These are phyloP conservation scores for Glycine latifolia DNA, from an alignment of 306 rosid species.

Conservation along the genomic window DNA sequence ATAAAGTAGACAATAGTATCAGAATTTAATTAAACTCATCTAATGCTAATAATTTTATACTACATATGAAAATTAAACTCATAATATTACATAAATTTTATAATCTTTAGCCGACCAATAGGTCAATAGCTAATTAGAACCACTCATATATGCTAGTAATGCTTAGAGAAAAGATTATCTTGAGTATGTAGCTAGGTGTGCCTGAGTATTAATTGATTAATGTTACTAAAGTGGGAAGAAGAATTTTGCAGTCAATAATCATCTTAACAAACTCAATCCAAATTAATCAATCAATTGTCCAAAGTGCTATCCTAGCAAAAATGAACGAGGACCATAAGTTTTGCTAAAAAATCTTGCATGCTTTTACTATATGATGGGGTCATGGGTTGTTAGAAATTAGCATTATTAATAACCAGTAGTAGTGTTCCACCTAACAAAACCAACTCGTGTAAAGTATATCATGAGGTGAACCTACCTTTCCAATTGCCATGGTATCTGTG, in stretches of 20 bases:
- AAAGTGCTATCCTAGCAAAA: neutral
- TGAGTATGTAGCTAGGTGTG: neutral
- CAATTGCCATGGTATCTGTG: conserved; percentile 14
- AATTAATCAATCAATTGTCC: neutral
- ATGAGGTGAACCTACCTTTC: conserved; percentile 28
- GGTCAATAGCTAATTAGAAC: neutral
- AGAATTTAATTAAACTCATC: no score
- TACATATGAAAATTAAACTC: neutral
- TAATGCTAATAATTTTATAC: no score
- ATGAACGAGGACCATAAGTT: conserved; percentile 35
- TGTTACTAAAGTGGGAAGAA: neutral
- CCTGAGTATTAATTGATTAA: neutral
- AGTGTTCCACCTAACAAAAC: conserved; percentile 44
- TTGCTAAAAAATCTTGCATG: conserved; percentile 13
- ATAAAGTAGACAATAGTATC: no score
- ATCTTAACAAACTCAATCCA: neutral
- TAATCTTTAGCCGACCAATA: neutral
- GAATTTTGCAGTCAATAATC: neutral
- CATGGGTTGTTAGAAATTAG: conserved; percentile 32
- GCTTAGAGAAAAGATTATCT: neutral
- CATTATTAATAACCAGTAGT: neutral
- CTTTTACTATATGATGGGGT: neutral
- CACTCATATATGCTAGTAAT: no score
- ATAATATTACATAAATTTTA: neutral
- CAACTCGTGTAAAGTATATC: neutral